Conservation (phyloP, 371 early-diverging fungal genomes). For the Smittium mucronatum region DNA sequence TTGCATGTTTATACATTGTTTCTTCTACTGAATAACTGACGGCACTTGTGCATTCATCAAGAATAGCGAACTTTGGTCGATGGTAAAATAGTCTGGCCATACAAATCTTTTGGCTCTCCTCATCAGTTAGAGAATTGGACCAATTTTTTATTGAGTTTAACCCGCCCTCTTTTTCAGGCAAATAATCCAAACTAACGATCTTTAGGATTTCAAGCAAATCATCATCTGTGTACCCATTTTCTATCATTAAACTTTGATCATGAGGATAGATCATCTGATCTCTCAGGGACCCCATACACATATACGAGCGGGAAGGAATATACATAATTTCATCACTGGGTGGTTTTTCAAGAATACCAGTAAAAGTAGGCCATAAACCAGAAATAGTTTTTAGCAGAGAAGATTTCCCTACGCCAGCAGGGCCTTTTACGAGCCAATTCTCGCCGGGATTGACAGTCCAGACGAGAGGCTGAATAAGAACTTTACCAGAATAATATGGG, state of each 20-base stretch:
- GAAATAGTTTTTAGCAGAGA: constrained; percentile 85
- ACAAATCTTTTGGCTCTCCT: constrained; percentile 69
- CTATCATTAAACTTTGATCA: constrained; percentile 44
- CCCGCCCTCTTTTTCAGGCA: constrained; percentile 71
- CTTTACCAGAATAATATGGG: constrained; percentile 55
- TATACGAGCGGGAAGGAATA: constrained; percentile 87
- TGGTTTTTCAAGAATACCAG: constrained; percentile 71
- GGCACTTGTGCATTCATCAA: constrained; percentile 77
- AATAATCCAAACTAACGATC: constrained; percentile 56
- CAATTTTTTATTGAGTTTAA: constrained; percentile 69
- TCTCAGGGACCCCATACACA: constrained; percentile 78
- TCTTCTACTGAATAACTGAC: constrained; percentile 75
- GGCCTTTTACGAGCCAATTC: constrained; percentile 83
- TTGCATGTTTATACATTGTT: constrained; percentile 71
- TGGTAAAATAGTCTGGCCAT: constrained; percentile 78
- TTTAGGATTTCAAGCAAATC: constrained; percentile 50
- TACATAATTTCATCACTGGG: constrained; percentile 65
- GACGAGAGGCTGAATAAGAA: constrained; percentile 66
- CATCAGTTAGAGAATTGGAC: constrained; percentile 69
- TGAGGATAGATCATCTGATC: constrained; percentile 89
- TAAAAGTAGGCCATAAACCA: constrained; percentile 73
- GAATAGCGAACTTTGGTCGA: constrained; percentile 69
- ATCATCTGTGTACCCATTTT: constrained; percentile 41
- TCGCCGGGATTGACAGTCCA: constrained; percentile 74
- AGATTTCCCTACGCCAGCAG: constrained; percentile 85